These are phyloP conservation scores for Ustilago curta DNA, from an alignment of 1,284 basidiomycete species.

Conservation along the genomic window DNA sequence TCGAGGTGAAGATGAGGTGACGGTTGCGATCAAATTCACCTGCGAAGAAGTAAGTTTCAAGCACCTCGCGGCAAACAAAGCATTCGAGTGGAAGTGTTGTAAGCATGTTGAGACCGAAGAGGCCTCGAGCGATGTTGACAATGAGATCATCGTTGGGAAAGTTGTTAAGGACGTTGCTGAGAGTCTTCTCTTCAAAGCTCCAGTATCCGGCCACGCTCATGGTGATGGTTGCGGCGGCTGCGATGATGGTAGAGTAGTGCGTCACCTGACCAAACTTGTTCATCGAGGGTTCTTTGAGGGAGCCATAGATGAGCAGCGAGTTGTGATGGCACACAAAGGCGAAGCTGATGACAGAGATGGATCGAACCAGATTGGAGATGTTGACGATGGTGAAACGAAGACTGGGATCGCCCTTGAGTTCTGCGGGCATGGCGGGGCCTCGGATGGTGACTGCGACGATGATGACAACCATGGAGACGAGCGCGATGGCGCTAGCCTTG, in stretches of 20 bases:
- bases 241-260: slow-evolving; percentile 73
- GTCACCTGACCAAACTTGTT: slow-evolving; percentile 94
- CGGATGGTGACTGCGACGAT: slow-evolving; percentile 87
- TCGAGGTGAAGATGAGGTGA: slow-evolving; percentile 90
- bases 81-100: slow-evolving; percentile 92
- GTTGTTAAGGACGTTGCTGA: slow-evolving; percentile 71
- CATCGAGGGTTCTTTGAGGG: slow-evolving; percentile 88
- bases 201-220: slow-evolving; percentile 91
- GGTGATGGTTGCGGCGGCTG: slow-evolving; percentile 60
- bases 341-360: slow-evolving; percentile 68
- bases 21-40: slow-evolving; percentile 71
- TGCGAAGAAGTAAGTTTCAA: slow-evolving; percentile 62
- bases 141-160: slow-evolving; percentile 66
- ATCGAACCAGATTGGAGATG: slow-evolving; percentile 72
- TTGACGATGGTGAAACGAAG: slow-evolving; percentile 84
- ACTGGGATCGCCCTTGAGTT: slow-evolving; percentile 77
- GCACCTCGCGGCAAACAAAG: slow-evolving; percentile 89
- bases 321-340: slow-evolving; percentile 70
- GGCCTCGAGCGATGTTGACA: slow-evolving; percentile 85
- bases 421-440: slow-evolving; percentile 82
- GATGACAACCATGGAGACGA: slow-evolving; percentile 91
- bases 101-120: slow-evolving; percentile 98
- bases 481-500: slow-evolving; percentile 83
- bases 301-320: slow-evolving; percentile 82
- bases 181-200: slow-evolving; percentile 93